Evolutionary conservation across 306 rosid species (phyloP), one percentile per base, ranked within the genome.

Genomic region (Rosa chinensis): DNA sequence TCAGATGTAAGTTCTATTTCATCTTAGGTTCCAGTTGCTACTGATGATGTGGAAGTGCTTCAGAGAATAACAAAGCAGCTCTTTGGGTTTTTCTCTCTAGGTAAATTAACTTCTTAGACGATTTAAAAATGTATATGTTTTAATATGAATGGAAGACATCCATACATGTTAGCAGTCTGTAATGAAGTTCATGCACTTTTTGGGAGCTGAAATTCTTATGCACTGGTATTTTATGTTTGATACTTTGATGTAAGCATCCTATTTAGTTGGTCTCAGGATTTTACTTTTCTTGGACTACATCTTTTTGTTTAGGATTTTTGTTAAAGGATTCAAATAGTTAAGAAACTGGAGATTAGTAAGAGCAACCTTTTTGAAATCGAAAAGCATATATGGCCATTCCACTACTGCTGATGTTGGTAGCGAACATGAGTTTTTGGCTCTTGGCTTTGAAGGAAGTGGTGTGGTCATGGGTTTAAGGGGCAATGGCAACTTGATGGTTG

Each of bases 41-140:
- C 97, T 80, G 97, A 91, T 85, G 90, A 88, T 77, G 84, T 84
- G 87, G 97, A 91, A 81, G 92, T 89, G 76, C 91, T 94, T 74
- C 97, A 92, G 79, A 89, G 99, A 74, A 84, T 94, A 80, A 86
- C 83, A 69, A 94, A 89, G 79, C 90, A 89, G 73, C 92, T 92
- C 40, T 87, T 92, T 84, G 97, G 97, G 83, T 63, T 43, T 82
- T 94, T 94, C 82, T 79, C 78, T 80, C 73, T 87, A 68, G 97
- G 99, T 94, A 89, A 83, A 73, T 74, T 52, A 56, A 55, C 53
- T 68, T 73, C 78, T 42, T 53, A 43, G 49, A 42, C 59, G 21
- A 32, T 80, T 62, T 4, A 2, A 25, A 32, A 28, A 71, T 47
- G 18, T 12, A 8, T 16, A 23, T 28, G 49, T 6, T 53, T 73